Conservation (phyloP, 2,329 filamentous ascomycete species). For the Aspergillus sp. region DNA sequence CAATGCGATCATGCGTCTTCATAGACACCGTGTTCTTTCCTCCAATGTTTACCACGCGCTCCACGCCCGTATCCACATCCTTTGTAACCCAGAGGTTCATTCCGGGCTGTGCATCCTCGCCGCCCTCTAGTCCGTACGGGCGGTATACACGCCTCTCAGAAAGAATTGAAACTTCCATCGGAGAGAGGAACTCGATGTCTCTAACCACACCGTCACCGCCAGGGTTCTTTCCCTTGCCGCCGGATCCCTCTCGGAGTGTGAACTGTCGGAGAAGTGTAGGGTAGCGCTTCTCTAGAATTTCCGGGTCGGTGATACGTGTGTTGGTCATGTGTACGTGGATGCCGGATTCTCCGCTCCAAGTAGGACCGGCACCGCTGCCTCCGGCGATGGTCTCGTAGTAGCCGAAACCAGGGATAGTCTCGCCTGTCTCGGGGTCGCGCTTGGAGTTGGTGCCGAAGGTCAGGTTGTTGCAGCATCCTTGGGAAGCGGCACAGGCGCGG, state of each 20-base stretch:
- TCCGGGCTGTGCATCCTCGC: conserved; percentile 74
- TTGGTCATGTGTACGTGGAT: conserved; percentile 89
- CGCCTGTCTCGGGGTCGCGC: conserved; percentile 58
- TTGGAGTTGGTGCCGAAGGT: conserved; percentile 77
- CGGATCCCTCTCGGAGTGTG: conserved; percentile 64
- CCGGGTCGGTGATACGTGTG: conserved; percentile 79
- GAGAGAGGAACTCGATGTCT: conserved; percentile 82
- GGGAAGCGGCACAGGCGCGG: conserved; percentile 73
- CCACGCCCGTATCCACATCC: conserved; percentile 58
- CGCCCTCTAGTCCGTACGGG: conserved; percentile 82
- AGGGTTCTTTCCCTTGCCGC: conserved; percentile 65
- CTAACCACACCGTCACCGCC: conserved; percentile 77
- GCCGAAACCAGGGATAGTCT: conserved; percentile 71
- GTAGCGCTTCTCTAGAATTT: conserved; percentile 79
- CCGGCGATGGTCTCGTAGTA: conserved; percentile 89
- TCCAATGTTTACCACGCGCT: conserved; percentile 59
- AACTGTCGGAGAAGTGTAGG: conserved; percentile 75
- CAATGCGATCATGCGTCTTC: conserved; percentile 61
- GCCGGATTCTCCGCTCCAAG: conserved; percentile 74
- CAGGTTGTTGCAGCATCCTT: conserved; percentile 82
- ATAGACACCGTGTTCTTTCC: conserved; percentile 65
- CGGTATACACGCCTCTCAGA: conserved; percentile 74
- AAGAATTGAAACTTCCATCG: conserved; percentile 77
- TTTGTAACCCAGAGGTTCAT: conserved; percentile 85
- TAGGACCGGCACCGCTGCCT: conserved; percentile 72